Conservation (phyloP, 805 yeast species). For the Lachancea kluyveri region DNA sequence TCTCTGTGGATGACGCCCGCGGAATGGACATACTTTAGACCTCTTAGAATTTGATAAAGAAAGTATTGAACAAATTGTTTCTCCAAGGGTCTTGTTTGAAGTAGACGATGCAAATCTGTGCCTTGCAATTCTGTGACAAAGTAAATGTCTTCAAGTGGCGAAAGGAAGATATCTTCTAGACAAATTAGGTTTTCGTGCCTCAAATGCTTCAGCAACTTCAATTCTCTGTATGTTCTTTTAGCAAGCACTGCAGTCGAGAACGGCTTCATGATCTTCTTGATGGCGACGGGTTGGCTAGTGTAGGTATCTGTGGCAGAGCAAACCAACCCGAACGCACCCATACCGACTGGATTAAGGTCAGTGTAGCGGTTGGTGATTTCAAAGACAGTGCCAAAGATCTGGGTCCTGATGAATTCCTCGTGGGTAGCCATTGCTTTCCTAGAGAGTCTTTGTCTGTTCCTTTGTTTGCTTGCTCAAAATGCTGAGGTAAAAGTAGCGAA, state of each 20-base stretch:
- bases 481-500: too few relatives aligned
- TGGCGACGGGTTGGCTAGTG: slow-evolving; percentile 90
- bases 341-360: slow-evolving; percentile 94
- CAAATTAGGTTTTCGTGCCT: slow-evolving; percentile 93
- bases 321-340: slow-evolving; percentile 99
- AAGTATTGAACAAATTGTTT: slow-evolving; percentile 96
- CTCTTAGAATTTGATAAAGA: slow-evolving; percentile 87
- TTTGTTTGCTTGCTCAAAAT: background rate
- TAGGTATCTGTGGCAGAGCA: slow-evolving; percentile 93
- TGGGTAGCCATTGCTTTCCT: slow-evolving; percentile 25
- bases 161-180: slow-evolving; percentile 85
- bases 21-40: slow-evolving; percentile 82
- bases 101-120: slow-evolving; percentile 85
- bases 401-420: slow-evolving; percentile 56
- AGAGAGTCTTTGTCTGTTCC: background rate
- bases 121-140: slow-evolving; percentile 97
- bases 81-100: slow-evolving; percentile 90
- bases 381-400: slow-evolving; percentile 91
- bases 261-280: slow-evolving; percentile 96
- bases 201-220: slow-evolving; percentile 85
- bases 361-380: slow-evolving; percentile 87
- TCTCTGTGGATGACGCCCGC: slow-evolving; percentile 92
- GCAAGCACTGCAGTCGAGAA: slow-evolving; percentile 92
- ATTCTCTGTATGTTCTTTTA: slow-evolving; percentile 92
- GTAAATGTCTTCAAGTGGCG: slow-evolving; percentile 91